Conservation (phyloP, 306 rosid species). For the Sesbania bispinosa region DNA sequence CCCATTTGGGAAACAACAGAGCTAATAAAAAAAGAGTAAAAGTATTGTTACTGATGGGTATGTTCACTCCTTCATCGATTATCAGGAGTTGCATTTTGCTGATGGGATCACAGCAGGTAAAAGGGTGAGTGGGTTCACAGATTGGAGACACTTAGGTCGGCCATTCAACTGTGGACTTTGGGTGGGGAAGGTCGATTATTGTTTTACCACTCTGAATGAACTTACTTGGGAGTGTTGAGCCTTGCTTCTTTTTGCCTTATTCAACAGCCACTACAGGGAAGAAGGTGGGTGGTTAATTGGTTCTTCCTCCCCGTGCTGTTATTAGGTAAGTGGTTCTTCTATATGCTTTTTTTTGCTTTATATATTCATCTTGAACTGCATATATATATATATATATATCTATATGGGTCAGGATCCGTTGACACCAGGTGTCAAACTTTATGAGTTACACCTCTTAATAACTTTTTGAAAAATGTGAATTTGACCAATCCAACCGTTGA, state of each 20-base stretch:
- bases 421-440: no score
- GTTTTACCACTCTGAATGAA: conserved; percentile 66
- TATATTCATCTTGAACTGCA: no score
- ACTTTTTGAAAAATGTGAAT: no score
- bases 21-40: conserved; percentile 71
- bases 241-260: conserved; percentile 77
- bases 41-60: conserved; percentile 59
- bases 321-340: no score
- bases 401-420: no score
- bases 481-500: no score
- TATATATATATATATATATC: no score
- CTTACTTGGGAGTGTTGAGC: conserved; percentile 81
- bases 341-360: no score
- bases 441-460: no score
- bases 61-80: conserved; percentile 65
- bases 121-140: conserved; percentile 82
- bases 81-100: conserved; percentile 53
- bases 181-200: conserved; percentile 90
- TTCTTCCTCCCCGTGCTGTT: no score
- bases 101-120: conserved; percentile 71
- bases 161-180: conserved; percentile 85
- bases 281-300: no score
- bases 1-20: conserved; percentile 77
- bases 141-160: conserved; percentile 91
- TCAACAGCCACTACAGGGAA: conserved; percentile 32